Evolutionary conservation across 306 rosid genomes (phyloP), one percentile per base, ranked within the genome.

Genomic region (Quercus engelmannii): DNA sequence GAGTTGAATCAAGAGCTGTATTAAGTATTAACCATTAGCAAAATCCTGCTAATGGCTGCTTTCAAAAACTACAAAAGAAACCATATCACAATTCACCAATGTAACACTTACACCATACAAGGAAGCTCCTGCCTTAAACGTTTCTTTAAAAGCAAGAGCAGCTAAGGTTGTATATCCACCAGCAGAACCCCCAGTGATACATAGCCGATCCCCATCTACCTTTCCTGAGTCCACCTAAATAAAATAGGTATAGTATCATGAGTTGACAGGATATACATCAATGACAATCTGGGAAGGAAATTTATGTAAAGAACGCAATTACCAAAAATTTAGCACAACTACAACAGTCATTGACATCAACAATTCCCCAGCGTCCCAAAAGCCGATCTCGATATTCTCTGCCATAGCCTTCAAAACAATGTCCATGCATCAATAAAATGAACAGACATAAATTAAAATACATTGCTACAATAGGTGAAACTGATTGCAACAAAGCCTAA

Each of bases 131-230:
- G 98, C 98, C 82, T 89, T 87, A 75, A 95, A 93, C 17, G 89
- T 88, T 3, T 92, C 85, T 79, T 82, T 85, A 67, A 95, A 95
- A 74, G 96, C 97, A 71, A 95, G 96, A 62, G 94, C 87, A 55
- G 99, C 99, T 79, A 95, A 90, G 85, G 98, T 95, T 54, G 99
- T 93, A 83, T 95, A 95, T 18, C 99, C 99, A 85, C 99, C 98
- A 65, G 99, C 97, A 76, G 99, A 95, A 73, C 82, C 98, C 23
- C 98, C 99, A 10, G 95, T 93, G 67, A 95, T 93, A 82, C 98
- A 95, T 71, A 95, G 83, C 10, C 96, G 82, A 62, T 91, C 86
- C 59, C 80, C 91, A 84, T 95, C 98, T 49, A 81, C 99, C 87
- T 87, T 93, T 76, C 99, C 97, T 1, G 85, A 78, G 71, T 88